Conservation (phyloP, 139 green algal species). For the Chlamydomonas sp. region DNA sequence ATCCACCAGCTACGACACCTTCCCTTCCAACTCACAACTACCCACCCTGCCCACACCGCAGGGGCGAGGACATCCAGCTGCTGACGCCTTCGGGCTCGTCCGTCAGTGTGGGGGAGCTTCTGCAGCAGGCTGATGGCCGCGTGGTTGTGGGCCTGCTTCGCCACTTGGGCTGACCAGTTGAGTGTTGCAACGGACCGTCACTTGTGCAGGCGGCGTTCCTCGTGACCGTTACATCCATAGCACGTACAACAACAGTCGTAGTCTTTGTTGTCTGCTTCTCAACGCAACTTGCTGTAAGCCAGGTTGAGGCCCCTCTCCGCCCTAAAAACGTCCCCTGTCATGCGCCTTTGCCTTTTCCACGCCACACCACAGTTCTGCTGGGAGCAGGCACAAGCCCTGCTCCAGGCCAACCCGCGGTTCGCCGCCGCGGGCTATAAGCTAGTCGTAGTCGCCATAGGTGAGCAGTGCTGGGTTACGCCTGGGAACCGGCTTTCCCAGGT, state of each 20-base stretch:
- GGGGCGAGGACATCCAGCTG: background rate
- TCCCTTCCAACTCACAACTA: too few relatives aligned
- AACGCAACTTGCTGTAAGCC: too few relatives aligned
- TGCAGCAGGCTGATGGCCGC: background rate
- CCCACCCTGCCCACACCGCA: too few relatives aligned
- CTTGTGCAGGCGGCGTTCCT: too few relatives aligned
- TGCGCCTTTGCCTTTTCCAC: background rate
- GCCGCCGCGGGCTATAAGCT: slow-evolving; percentile 25
- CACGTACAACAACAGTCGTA: too few relatives aligned
- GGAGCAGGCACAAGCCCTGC: slow-evolving; percentile 35
- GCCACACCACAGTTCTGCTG: slow-evolving; percentile 20
- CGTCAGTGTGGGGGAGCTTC: background rate
- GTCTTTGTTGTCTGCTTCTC: too few relatives aligned
- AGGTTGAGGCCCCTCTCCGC: too few relatives aligned
- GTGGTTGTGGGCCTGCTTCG: slow-evolving; percentile 35
- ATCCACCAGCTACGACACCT: too few relatives aligned
- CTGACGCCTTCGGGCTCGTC: background rate
- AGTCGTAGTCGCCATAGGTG: slow-evolving; percentile 24
- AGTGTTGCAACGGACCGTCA: too few relatives aligned
- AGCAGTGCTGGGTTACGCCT: background rate
- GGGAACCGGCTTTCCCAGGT: background rate
- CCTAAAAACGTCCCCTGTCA: background rate
- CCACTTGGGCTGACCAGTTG: slow-evolving; percentile 35
- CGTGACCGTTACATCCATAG: too few relatives aligned
- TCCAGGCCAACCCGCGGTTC: background rate